Evolutionary conservation across 495 filamentous ascomycete genomes (phyloP).

Genomic region (Saxophila tyrrhenica): DNA sequence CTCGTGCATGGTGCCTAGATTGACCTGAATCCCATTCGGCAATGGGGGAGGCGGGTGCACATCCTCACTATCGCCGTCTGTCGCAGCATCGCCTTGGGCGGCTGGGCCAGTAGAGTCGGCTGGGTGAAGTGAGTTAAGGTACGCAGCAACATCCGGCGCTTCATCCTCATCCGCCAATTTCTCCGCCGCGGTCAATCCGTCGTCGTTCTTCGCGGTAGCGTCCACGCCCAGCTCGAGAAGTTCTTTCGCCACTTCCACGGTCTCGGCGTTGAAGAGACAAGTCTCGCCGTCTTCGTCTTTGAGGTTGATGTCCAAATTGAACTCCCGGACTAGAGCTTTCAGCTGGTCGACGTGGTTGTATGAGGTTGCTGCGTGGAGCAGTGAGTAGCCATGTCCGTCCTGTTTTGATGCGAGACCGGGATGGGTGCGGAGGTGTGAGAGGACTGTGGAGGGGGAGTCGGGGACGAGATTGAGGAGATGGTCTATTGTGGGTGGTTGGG

Average conservation of each 20-base stretch:
- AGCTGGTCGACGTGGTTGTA: conserved; percentile 79
- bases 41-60: conserved; percentile 29
- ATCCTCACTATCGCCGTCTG: conserved; percentile 1
- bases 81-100: background rate
- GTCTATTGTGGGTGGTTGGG: conserved; percentile 24
- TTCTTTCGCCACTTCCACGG: conserved; percentile 60
- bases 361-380: conserved; percentile 83
- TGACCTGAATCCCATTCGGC: conserved; percentile 27
- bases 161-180: conserved; percentile 38
- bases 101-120: background rate
- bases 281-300: conserved; percentile 85
- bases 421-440: conserved; percentile 22
- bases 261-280: conserved; percentile 76
- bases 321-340: conserved; percentile 62
- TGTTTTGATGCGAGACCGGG: conserved; percentile 26
- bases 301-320: conserved; percentile 65
- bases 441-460: conserved; percentile 24
- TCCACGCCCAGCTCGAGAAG: conserved; percentile 74
- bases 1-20: conserved; percentile 27
- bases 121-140: conserved; percentile 2
- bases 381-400: conserved; percentile 52
- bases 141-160: conserved; percentile 22
- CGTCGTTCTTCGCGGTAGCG: conserved; percentile 24
- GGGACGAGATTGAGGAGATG: conserved; percentile 31
- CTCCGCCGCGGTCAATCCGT: conserved; percentile 33